Conservation (phyloP, 169 alveolate species). For the Miamiensis avidus region DNA sequence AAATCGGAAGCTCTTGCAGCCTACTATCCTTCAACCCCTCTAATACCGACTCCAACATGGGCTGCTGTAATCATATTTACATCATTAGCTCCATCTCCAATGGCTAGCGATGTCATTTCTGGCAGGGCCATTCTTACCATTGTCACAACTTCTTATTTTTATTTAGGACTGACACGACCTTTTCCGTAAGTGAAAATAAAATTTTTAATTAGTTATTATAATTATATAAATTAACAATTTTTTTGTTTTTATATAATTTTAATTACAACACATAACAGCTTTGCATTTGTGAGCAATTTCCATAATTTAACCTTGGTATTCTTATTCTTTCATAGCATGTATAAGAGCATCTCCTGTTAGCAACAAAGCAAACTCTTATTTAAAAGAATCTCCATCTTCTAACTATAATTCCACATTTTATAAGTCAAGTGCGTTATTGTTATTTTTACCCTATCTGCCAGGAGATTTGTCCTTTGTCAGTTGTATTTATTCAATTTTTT, state of each 20-base stretch:
- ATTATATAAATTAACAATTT: too few species aligned
- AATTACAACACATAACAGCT: slow-evolving; percentile 76
- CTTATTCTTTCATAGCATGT: slow-evolving; percentile 20
- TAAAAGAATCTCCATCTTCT: neutral
- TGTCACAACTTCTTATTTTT: slow-evolving; percentile 86
- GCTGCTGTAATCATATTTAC: slow-evolving; percentile 91
- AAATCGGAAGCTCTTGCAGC: slow-evolving; percentile 90
- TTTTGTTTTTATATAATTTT: too few species aligned
- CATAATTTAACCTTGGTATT: slow-evolving; percentile 19
- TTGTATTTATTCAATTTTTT: neutral
- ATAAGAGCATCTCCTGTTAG: slow-evolving; percentile 43
- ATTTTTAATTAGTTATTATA: neutral
- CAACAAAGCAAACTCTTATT: slow-evolving; percentile 20
- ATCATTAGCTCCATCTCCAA: slow-evolving; percentile 94
- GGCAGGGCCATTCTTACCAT: slow-evolving; percentile 59
- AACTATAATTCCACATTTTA: neutral
- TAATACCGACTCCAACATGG: slow-evolving; percentile 87
- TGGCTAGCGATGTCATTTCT: slow-evolving; percentile 73
- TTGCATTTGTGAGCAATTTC: slow-evolving; percentile 51
- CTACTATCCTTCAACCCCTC: slow-evolving; percentile 87
- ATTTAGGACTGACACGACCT: slow-evolving; percentile 83
- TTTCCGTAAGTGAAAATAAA: slow-evolving; percentile 35
- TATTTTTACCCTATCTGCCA: neutral
- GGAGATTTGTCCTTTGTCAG: neutral
- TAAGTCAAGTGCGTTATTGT: neutral